Percentiles rank a stretch among this genome's conserved stretches.
These are phyloP conservation scores for Suillus clintonianus DNA, from an alignment of 768 basidiomycete genomes.

Conservation along the genomic window DNA sequence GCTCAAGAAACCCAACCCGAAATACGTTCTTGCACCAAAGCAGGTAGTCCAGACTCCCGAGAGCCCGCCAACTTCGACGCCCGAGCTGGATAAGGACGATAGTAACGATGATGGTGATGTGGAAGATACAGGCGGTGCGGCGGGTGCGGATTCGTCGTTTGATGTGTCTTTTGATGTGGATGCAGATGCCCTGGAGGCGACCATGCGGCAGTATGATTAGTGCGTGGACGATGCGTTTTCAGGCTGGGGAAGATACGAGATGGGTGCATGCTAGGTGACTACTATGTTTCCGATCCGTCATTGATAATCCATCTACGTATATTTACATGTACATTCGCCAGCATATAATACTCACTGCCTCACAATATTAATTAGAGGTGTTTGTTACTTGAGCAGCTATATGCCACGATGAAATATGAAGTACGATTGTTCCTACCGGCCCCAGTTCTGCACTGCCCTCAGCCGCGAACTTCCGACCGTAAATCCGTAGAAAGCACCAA, in stretches of 20 bases:
- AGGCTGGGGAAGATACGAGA: not conserved
- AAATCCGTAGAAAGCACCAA: no score
- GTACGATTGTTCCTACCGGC: no score
- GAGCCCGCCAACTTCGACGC: not conserved
- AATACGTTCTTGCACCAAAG: not conserved
- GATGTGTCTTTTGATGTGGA: conserved; percentile 35
- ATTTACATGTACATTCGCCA: not conserved
- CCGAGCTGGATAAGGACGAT: not conserved
- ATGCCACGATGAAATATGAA: no score
- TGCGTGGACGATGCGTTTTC: not conserved
- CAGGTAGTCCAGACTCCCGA: not conserved
- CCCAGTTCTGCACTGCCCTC: no score
- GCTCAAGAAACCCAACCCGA: conserved; percentile 1
- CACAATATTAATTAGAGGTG: no score
- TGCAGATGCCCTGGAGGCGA: conserved; percentile 29
- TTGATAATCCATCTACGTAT: not conserved
- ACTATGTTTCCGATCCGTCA: not conserved
- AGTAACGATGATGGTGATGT: not conserved
- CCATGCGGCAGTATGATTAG: conserved; percentile 33
- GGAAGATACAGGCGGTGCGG: not conserved
- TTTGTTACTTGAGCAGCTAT: no score
- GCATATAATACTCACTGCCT: no score
- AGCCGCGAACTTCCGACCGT: no score
- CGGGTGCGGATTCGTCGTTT: conserved; percentile 31
- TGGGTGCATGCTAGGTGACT: not conserved